Base-by-base conservation (phyloP, 2,329 filamentous ascomycete species). In the Paracoccidioides lutzii region DNA sequence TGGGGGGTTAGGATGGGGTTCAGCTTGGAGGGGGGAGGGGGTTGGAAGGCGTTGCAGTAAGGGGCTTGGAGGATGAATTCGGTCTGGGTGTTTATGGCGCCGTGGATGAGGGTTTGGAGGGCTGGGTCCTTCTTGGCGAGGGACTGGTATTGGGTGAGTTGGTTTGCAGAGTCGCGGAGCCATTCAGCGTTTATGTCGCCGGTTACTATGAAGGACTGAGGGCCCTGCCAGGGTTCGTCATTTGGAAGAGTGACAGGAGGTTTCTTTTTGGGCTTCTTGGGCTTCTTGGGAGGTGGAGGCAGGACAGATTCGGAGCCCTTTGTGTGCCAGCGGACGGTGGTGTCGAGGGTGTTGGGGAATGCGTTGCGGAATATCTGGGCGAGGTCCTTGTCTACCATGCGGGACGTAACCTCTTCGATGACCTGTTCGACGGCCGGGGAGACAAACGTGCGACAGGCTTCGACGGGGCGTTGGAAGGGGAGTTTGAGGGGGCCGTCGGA, bases 1-100 rank as follows among this genome's bases (percentile, higher is more conserved):
- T 95, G 88, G 3, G 88, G 88, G 65, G 91, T 95, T 63, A 81
- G 79, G 14, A 83, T 84, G 5, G 85, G 76, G 3, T 78, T 73
- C 0, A 97, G 77, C 14, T 85, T 81, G 60, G 88, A 90, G 5
- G 90, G 88, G 2, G 88, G 85, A 0, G 93, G 93, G 4, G 93
- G 91, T 69, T 98, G 93, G 71, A 97, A 98, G 15, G 93, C 93
- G 70, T 98, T 97, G 78, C 93, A 98, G 74, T 97, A 98, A 0
- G 93, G 93, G 1, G 87, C 90, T 65, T 88, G 82, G 59, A 97
- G 95, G 44, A 98, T 88, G 66, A 90, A 97, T 70, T 97, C 91
- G 14, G 88, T 81, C 72, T 98, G 93, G 0, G 93, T 97, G 69
- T 95, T 95, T 73, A 97, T 95, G 44, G 91, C 91, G 28, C 93